Conservation (phyloP, 495 filamentous ascomycete genomes). For the Podospora tetraspora region DNA sequence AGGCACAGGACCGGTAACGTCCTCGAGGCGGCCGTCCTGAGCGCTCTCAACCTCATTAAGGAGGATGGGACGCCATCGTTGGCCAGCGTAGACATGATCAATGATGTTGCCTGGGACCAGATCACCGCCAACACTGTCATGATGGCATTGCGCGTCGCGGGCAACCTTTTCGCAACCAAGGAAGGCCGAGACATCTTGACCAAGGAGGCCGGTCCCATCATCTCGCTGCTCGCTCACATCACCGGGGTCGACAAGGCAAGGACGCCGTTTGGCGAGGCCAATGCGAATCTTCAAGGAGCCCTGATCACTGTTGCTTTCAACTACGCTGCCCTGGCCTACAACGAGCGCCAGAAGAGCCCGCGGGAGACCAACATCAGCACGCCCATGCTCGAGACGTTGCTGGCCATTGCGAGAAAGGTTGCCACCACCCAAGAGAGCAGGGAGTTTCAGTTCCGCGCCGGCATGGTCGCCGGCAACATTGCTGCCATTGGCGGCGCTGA, state of each 20-base stretch:
- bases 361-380: slow-evolving; percentile 12
- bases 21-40: not conserved
- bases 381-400: slow-evolving; percentile 18
- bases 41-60: not conserved
- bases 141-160: slow-evolving; percentile 74
- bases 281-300: slow-evolving; percentile 77
- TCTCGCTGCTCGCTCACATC: slow-evolving; percentile 35
- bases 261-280: slow-evolving; percentile 50
- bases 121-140: slow-evolving; percentile 68
- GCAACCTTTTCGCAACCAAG: slow-evolving; percentile 78
- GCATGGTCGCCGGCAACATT: slow-evolving; percentile 80
- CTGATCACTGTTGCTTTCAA: slow-evolving; percentile 81
- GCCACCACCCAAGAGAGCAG: slow-evolving; percentile 62
- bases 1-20: not conserved
- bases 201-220: slow-evolving; percentile 52
- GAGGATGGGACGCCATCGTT: not conserved
- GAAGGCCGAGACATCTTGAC: slow-evolving; percentile 61
- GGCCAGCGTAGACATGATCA: not conserved
- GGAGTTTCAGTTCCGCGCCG: slow-evolving; percentile 74
- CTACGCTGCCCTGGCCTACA: slow-evolving; percentile 59
- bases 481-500: slow-evolving; percentile 49
- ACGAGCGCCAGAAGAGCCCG: slow-evolving; percentile 15
- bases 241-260: slow-evolving; percentile 45
- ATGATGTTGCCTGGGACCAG: slow-evolving; percentile 7
- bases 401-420: slow-evolving; percentile 53